Evolutionary conservation across 1,139 yeast genomes (phyloP), one percentile per base, ranked within the genome.

Genomic region (Yamadazyma membranifaciens): DNA sequence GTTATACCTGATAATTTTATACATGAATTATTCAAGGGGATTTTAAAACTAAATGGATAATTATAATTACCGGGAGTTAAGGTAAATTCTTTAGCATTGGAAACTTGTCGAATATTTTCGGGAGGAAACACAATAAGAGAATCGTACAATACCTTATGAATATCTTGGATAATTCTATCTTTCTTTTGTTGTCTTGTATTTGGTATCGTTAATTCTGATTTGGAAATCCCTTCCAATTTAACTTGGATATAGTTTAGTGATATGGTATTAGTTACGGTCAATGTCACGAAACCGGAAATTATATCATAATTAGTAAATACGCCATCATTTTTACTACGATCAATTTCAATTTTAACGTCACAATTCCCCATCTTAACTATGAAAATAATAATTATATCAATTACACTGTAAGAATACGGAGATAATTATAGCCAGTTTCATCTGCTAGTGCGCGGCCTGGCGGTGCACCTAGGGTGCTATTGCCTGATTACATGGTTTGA

Each of bases 81-180:
- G 0, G 87, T 81, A 55, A 75, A 81, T 40, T 78, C 81, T 44
- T 71, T 70, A 4, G 77, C 67, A 37, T 62, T 62, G 15, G 79
- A 67, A 2, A 73, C 77, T 33, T 65, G 55, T 10, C 78, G 60
- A 22, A 81, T 67, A 39, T 80, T 77, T 24, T 62, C 66, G 0
- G 87, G 84, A 0, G 88, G 87, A 49, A 81, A 82, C 20, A 81
- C 81, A 1, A 79, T 69, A 34, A 57, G 47, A 0, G 81, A 72
- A 42, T 78, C 77, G 49, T 81, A 81, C 33, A 82, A 62, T 12
- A 81, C 67, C 48, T 75, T 73, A 57, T 82, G 87, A 12, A 62
- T 60, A 52, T 81, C 87, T 30, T 49, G 57, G 2, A 69, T 44
- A 2, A 55, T 31, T 36, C 56, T 59, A 14, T 62, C 62, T 40